A percentile compares a stretch with the other conserved stretches of the same genome.
These are phyloP conservation scores for Penicillium crustosum DNA, from an alignment of 2,329 filamentous ascomycete species.

Conservation along the genomic window DNA sequence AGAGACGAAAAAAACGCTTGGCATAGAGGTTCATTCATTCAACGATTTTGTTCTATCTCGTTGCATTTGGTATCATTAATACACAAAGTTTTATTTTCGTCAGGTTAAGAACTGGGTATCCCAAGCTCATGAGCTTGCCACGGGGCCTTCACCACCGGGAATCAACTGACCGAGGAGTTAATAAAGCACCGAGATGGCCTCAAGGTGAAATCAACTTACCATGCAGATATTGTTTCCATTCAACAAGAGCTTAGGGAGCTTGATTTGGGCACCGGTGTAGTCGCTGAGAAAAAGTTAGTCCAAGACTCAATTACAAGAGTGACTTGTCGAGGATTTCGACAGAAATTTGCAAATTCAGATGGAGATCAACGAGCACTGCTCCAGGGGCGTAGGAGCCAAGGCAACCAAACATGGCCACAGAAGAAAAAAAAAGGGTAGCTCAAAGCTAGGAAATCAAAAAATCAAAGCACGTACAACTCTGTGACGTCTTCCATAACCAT, in stretches of 20 bases:
- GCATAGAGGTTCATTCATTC: constrained; percentile 16
- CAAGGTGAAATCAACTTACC: constrained; percentile 56
- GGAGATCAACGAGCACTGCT: neutral
- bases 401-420: neutral
- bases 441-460: neutral
- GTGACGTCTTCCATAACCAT: constrained; percentile 98
- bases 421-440: neutral
- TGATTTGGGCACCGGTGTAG: constrained; percentile 82
- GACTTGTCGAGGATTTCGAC: too few relatives aligned
- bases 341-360: neutral
- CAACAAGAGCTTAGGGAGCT: constrained; percentile 88
- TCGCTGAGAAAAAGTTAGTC: constrained; percentile 60
- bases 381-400: neutral
- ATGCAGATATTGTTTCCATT: constrained; percentile 99
- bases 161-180: constrained; percentile 59
- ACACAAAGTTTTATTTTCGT: constrained; percentile 21
- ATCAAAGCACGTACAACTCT: constrained; percentile 69
- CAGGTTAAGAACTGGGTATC: constrained; percentile 1
- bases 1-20: neutral
- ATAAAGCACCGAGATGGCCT: neutral
- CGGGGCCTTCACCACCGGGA: constrained; percentile 72
- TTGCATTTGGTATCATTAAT: constrained; percentile 29
- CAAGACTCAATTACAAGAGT: neutral
- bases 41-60: constrained; percentile 21
- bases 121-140: constrained; percentile 30